A percentile compares a stretch with the other conserved stretches of the same genome.
phyloP scores from a whole-genome alignment of 164 flowering plant genomes.

The Saururus chinensis region DNA sequence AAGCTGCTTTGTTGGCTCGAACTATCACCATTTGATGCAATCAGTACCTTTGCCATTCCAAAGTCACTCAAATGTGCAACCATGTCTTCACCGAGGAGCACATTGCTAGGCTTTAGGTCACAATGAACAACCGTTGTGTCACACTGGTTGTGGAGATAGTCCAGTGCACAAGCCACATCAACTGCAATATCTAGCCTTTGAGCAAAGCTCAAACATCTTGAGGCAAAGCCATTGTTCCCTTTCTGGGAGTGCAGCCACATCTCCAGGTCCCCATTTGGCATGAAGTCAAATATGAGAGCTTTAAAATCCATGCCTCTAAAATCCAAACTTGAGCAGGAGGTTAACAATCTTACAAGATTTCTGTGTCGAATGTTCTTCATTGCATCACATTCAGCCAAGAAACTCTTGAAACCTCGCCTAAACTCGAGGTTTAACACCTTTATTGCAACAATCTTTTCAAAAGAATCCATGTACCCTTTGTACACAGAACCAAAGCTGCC shows the following conservation, averaged over 20 bases:
- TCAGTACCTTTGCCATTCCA: too few relatives aligned
- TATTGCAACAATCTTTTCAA: conserved; percentile 19
- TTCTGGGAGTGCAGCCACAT: conserved; percentile 16
- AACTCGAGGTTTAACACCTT: conserved; percentile 26
- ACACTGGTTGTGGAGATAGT: too few relatives aligned
- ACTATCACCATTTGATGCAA: too few relatives aligned
- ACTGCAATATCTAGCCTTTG: conserved; percentile 17
- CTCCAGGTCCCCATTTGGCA: conserved; percentile 27
- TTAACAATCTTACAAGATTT: conserved; percentile 21
- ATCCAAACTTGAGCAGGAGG: conserved; percentile 28
- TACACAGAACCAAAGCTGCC: conserved; percentile 31
- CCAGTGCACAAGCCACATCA: too few relatives aligned
- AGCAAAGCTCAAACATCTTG: conserved; percentile 6
- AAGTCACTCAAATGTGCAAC: too few relatives aligned
- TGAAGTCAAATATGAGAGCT: conserved; percentile 20
- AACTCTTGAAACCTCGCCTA: conserved; percentile 22
- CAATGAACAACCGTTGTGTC: too few relatives aligned
- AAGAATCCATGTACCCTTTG: conserved; percentile 10
- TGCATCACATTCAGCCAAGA: conserved; percentile 26
- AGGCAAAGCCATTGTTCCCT: not conserved
- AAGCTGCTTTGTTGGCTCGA: too few relatives aligned
- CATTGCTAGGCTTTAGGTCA: too few relatives aligned
- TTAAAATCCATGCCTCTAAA: conserved; percentile 23
- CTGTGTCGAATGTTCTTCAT: conserved; percentile 23
- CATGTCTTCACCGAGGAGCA: too few relatives aligned